These are phyloP conservation scores for Penicillium sp. DNA, from an alignment of 2,329 filamentous ascomycete genomes.

Conservation along the genomic window DNA sequence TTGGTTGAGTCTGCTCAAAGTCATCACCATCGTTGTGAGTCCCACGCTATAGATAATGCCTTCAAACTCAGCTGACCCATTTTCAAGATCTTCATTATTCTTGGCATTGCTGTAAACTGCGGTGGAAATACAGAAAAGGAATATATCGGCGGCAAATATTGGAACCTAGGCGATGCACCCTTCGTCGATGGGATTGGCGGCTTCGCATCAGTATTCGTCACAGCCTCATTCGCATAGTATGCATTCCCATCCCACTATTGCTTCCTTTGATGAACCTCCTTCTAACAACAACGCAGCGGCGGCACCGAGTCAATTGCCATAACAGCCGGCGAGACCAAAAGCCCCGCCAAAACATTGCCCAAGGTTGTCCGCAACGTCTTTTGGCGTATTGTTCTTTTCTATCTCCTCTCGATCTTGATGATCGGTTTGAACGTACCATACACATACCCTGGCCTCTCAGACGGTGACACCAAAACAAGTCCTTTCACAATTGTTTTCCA, in stretches of 20 bases:
- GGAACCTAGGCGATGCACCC: conserved; percentile 59
- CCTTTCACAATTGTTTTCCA: conserved; percentile 64
- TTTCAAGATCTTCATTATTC: conserved; percentile 57
- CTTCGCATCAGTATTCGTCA: conserved; percentile 64
- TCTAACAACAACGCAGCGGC: conserved; percentile 36
- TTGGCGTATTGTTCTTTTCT: conserved; percentile 61
- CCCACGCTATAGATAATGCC: background rate
- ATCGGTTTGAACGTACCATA: conserved; percentile 62
- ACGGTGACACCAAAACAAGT: conserved; percentile 48
- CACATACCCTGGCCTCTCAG: conserved; percentile 48
- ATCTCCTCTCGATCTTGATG: conserved; percentile 52
- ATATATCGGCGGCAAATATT: conserved; percentile 61
- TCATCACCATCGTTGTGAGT: conserved; percentile 43
- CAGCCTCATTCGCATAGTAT: conserved; percentile 60
- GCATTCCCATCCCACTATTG: background rate
- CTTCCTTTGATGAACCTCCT: background rate
- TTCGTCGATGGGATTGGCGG: conserved; percentile 66
- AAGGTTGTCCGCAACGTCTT: conserved; percentile 65
- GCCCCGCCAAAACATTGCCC: conserved; percentile 61
- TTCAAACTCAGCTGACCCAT: conserved; percentile 15
- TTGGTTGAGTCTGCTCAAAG: conserved; percentile 44
- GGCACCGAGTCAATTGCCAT: conserved; percentile 66
- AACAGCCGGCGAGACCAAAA: conserved; percentile 64
- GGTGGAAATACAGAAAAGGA: conserved; percentile 55
- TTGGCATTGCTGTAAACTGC: conserved; percentile 60